These are phyloP conservation scores for Delphinella strobiligena DNA, from an alignment of 2,329 filamentous ascomycete species.

Conservation along the genomic window DNA sequence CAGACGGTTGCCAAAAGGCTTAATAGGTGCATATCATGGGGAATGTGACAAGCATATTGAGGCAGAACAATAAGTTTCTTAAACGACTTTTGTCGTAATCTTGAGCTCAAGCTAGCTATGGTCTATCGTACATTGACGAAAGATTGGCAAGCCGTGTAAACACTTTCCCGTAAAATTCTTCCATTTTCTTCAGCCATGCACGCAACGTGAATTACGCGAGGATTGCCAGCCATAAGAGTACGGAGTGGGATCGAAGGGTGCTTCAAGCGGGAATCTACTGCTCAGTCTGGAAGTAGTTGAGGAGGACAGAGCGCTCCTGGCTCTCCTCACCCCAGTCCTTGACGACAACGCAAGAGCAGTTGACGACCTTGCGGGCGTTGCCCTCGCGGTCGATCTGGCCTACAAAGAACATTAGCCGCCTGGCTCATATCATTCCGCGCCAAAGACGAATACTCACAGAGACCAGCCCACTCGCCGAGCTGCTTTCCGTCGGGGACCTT, in stretches of 20 bases:
- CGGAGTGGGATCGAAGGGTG: neutral
- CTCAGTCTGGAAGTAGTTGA: constrained; percentile 99
- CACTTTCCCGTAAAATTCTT: neutral
- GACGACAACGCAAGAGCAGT: constrained; percentile 99
- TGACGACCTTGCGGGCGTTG: constrained; percentile 99
- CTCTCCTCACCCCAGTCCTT: constrained; percentile 99
- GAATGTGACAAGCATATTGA: no score
- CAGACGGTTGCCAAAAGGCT: no score
- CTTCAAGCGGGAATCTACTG: constrained; percentile 27
- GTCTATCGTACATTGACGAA: neutral
- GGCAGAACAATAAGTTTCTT: no score
- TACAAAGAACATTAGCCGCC: constrained; percentile 26
- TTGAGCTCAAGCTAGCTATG: neutral
- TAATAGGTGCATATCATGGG: no score
- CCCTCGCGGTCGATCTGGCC: constrained; percentile 98
- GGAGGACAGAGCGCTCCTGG: constrained; percentile 94
- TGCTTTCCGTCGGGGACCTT: constrained; percentile 99
- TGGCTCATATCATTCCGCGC: constrained; percentile 4
- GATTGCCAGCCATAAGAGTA: neutral
- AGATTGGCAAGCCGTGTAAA: neutral
- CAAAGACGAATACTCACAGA: constrained; percentile 61
- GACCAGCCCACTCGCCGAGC: constrained; percentile 98
- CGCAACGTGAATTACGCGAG: constrained; percentile 1
- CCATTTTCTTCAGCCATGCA: neutral
- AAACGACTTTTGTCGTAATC: no score